Base-by-base conservation (phyloP, 768 basidiomycete species). In the Lentinula aciculospora region DNA sequence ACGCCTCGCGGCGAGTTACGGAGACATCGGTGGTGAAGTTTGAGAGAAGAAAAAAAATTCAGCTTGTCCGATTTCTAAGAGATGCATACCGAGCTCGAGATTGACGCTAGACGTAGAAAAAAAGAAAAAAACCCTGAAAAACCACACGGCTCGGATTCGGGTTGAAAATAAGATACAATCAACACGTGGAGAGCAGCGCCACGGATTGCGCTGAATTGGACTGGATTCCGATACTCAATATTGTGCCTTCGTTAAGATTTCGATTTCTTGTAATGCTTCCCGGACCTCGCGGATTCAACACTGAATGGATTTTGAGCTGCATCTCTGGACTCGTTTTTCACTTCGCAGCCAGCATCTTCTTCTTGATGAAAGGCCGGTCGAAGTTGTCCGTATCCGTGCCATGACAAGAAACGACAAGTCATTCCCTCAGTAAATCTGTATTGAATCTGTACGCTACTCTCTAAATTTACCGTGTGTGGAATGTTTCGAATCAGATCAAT, bases 401-500 rank as follows among this genome's bases (percentile, higher is more conserved):
- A n/a, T 34, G 49, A 53, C 51, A 28, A 50, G 19, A 21, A n/a
- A 34, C 49, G 8, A 9, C 19, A 44, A 44, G 42, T n/a, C n/a
- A 8, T 15, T 29, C 19, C n/a, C 29, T 47, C 46, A 47, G 29
- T n/a, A 29, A 47, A 47, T 47, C 46, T 47, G 8, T 47, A 44
- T 21, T 34, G 19, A 50, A 34, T 50, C 34, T 37, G 23, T 53
- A 5, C 36, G 32, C 49, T 51, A 40, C 23, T 21, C 51, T 23
- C 36, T 53, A 27, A 27, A 47, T 15, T 31, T 47, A 27, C 46
- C 46, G 46, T 28, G 3, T 13, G 46, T 53, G 19, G 34, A 53
- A 53, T 53, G 51, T 53, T 53, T 53, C 51, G 39, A 53, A 51
- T 49, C 48, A 42, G 17, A 46, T 44, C 42, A 44, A 44, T 44